Conservation (phyloP, 768 basidiomycete genomes). For the Austroboletus eburneus region DNA sequence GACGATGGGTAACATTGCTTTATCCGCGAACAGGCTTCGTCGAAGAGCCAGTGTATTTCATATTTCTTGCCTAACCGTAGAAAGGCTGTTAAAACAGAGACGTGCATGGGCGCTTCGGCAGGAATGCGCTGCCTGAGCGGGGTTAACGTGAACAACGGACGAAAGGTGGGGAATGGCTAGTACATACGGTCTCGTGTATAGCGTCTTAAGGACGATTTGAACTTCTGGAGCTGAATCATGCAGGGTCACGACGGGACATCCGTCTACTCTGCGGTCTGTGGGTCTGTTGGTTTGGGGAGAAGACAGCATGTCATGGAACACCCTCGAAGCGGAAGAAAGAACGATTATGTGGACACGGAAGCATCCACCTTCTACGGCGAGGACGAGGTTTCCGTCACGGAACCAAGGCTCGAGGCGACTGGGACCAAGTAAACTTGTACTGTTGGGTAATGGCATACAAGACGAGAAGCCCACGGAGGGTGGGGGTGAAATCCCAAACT, state of each 20-base stretch:
- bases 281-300: slow-evolving; percentile 7
- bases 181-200: slow-evolving; percentile 23
- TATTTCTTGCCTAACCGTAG: slow-evolving; percentile 24
- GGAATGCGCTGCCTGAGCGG: slow-evolving; percentile 20
- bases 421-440: slow-evolving; percentile 9
- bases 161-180: not conserved
- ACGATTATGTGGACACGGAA: slow-evolving; percentile 21
- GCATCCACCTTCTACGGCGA: slow-evolving; percentile 17
- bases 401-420: slow-evolving; percentile 24
- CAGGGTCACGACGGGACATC: slow-evolving; percentile 20
- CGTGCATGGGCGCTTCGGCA: slow-evolving; percentile 13
- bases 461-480: slow-evolving; percentile 11
- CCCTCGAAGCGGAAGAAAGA: slow-evolving; percentile 20
- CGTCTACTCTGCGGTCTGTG: slow-evolving; percentile 16
- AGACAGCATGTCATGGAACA: slow-evolving; percentile 19
- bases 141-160: slow-evolving; percentile 3
- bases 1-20: slow-evolving; percentile 22
- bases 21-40: slow-evolving; percentile 20
- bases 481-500: slow-evolving; percentile 14
- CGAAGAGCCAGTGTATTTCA: slow-evolving; percentile 20
- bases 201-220: slow-evolving; percentile 24
- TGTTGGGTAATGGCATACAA: slow-evolving; percentile 19
- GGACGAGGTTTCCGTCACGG: slow-evolving; percentile 22
- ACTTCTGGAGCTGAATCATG: slow-evolving; percentile 18
- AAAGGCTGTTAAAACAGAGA: slow-evolving; percentile 20